These are phyloP conservation scores for Orychophragmus violaceus DNA, from an alignment of 345 rosid species.

Conservation along the genomic window DNA sequence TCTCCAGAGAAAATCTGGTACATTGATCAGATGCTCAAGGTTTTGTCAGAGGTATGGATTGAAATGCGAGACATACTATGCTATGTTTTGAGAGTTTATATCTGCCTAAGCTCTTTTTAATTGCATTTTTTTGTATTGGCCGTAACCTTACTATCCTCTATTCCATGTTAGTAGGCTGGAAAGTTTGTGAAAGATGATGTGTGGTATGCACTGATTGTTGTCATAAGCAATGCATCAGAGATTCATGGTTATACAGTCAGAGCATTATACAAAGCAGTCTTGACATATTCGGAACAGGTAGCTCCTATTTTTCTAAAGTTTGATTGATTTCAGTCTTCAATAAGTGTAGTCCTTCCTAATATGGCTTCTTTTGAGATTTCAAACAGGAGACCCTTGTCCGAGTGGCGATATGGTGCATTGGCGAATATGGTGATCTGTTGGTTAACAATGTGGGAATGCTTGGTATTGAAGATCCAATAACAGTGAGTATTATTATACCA, in stretches of 20 bases:
- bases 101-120: slow-evolving; percentile 3
- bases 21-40: slow-evolving; percentile 99
- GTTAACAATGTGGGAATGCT: slow-evolving; percentile 87
- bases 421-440: slow-evolving; percentile 97
- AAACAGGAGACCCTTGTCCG: slow-evolving; percentile 88
- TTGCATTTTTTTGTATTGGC: slow-evolving; percentile 5
- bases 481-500: slow-evolving; percentile 48
- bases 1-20: slow-evolving; percentile 96
- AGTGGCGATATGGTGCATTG: slow-evolving; percentile 97
- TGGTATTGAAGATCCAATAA: slow-evolving; percentile 76
- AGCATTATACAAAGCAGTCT: slow-evolving; percentile 74
- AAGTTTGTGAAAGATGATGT: slow-evolving; percentile 97
- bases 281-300: slow-evolving; percentile 82
- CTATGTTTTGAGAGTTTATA: slow-evolving; percentile 4
- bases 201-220: slow-evolving; percentile 93
- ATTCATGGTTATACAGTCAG: slow-evolving; percentile 95
- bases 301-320: slow-evolving; percentile 21
- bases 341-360: slow-evolving; percentile 9
- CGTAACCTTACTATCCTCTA: slow-evolving; percentile 27
- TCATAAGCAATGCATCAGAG: slow-evolving; percentile 89
- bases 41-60: slow-evolving; percentile 81
- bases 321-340: slow-evolving; percentile 1
- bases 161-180: slow-evolving; percentile 81
- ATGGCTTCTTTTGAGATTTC: slow-evolving; percentile 19
- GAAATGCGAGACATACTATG: slow-evolving; percentile 12